phyloP scores from a whole-genome alignment of 1,139 yeast species.

The Lipomyces yarrowii region DNA sequence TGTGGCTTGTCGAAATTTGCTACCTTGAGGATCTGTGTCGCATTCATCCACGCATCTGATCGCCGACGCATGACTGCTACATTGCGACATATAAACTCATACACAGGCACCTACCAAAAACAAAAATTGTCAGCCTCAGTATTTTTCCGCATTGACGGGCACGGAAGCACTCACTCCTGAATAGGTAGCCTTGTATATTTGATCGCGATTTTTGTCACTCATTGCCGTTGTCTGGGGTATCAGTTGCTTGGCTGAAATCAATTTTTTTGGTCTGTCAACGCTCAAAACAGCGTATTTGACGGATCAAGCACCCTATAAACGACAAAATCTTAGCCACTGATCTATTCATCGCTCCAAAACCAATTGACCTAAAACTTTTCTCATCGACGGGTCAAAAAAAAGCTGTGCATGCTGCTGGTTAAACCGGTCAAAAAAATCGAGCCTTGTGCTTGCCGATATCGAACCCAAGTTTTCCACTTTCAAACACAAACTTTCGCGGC shows the following conservation, averaged over 20 bases:
- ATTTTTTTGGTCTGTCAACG: neutral
- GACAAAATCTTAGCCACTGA: neutral
- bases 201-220: constrained; percentile 22
- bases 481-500: neutral
- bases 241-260: constrained; percentile 4
- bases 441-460: neutral
- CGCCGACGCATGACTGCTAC: constrained; percentile 93
- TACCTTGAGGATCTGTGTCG: constrained; percentile 93
- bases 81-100: constrained; percentile 77
- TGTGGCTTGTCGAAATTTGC: constrained; percentile 95
- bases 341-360: neutral
- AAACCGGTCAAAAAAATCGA: neutral
- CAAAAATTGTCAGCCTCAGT: neutral
- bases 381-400: neutral
- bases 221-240: constrained; percentile 9
- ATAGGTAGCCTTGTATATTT: constrained; percentile 44
- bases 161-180: constrained; percentile 39
- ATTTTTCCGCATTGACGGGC: neutral
- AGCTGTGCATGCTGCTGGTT: neutral
- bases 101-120: constrained; percentile 64
- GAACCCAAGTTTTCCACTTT: neutral
- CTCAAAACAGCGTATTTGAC: neutral
- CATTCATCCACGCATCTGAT: constrained; percentile 92
- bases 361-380: neutral
- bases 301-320: neutral